These are phyloP conservation scores for Phytophthora meadii DNA, from an alignment of 352 stramenopile species.

Conservation along the genomic window DNA sequence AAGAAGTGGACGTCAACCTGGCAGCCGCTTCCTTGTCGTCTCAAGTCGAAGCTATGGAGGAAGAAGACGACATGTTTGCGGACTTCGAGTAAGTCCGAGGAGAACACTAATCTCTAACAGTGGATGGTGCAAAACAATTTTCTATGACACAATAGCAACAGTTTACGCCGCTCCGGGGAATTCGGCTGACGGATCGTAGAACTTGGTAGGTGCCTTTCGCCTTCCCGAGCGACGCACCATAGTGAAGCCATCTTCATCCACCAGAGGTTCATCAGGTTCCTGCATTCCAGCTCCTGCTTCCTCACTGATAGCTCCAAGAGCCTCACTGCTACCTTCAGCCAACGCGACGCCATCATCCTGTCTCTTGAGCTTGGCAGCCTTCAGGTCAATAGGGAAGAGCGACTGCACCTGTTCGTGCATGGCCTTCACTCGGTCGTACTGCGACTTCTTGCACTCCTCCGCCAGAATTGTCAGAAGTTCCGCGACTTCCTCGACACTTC, in stretches of 20 bases:
- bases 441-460: conserved; percentile 81
- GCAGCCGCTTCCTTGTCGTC: conserved; percentile 63
- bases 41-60: conserved; percentile 64
- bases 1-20: conserved; percentile 53
- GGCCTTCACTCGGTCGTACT: conserved; percentile 69
- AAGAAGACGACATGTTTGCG: conserved; percentile 85
- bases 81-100: conserved; percentile 69
- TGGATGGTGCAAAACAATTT: conserved; percentile 23
- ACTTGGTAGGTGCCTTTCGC: conserved; percentile 69
- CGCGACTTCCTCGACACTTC: conserved; percentile 74
- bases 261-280: conserved; percentile 29
- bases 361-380: conserved; percentile 69
- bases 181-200: conserved; percentile 76
- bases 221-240: conserved; percentile 75
- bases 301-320: conserved; percentile 43
- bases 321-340: conserved; percentile 14
- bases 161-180: conserved; percentile 82
- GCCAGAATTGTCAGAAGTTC: conserved; percentile 69
- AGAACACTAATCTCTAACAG: conserved; percentile 6
- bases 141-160: conserved; percentile 35
- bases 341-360: conserved; percentile 42
- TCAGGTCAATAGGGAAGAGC: conserved; percentile 84
- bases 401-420: conserved; percentile 79
- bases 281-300: conserved; percentile 29
- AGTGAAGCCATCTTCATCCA: conserved; percentile 83